Conservation (phyloP, 257 asterid genomes). For the Capsicum chinense region DNA sequence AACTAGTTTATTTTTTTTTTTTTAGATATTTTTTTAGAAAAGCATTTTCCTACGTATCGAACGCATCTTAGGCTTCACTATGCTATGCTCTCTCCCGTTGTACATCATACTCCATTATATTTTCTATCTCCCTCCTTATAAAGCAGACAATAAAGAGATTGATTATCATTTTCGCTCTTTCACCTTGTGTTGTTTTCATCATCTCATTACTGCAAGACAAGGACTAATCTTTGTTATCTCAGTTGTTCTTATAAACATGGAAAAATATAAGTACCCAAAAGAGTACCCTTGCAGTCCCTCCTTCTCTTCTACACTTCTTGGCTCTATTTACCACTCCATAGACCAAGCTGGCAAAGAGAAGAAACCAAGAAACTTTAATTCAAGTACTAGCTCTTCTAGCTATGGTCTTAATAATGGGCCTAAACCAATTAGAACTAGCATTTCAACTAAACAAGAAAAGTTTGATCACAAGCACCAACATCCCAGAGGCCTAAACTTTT, state of each 20-base stretch:
- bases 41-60: too few species aligned
- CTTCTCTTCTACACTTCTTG: constrained; percentile 75
- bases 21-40: too few species aligned
- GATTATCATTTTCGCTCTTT: constrained; percentile 30
- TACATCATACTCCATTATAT: constrained; percentile 29
- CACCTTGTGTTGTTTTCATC: constrained; percentile 24
- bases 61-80: neutral
- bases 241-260: neutral
- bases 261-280: neutral
- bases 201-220: neutral
- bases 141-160: constrained; percentile 42
- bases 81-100: constrained; percentile 6
- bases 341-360: constrained; percentile 39
- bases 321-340: constrained; percentile 45
- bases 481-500: neutral
- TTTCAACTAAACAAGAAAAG: neutral
- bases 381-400: neutral
- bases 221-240: too few species aligned
- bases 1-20: too few species aligned
- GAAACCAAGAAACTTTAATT: neutral
- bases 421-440: neutral
- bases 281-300: constrained; percentile 49
- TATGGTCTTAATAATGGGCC: neutral
- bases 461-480: neutral
- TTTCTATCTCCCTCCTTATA: constrained; percentile 39